Evolutionary conservation across 2,329 filamentous ascomycete genomes (phyloP).

Genomic region (Pseudocercospora musae): DNA sequence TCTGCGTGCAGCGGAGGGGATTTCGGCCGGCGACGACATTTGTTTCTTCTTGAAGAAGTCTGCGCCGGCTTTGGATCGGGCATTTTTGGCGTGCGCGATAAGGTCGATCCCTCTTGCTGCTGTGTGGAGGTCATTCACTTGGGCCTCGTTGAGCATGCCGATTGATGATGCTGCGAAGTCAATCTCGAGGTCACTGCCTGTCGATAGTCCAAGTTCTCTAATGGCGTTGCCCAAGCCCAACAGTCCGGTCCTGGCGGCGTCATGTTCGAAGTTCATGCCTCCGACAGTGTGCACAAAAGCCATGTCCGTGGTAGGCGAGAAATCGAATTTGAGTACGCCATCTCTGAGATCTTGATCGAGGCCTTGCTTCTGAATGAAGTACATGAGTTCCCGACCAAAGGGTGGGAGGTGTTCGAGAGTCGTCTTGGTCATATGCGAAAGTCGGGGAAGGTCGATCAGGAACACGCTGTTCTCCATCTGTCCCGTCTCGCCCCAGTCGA

Average conservation of each 20-base stretch:
- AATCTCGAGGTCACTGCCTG: slow-evolving; percentile 25
- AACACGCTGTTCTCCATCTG: slow-evolving; percentile 88
- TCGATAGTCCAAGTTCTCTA: slow-evolving; percentile 56
- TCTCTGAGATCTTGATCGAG: slow-evolving; percentile 62
- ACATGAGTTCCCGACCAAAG: slow-evolving; percentile 68
- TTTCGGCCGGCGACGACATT: slow-evolving; percentile 2
- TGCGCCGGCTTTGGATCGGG: slow-evolving; percentile 21
- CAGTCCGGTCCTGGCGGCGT: slow-evolving; percentile 61
- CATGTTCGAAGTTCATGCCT: slow-evolving; percentile 35
- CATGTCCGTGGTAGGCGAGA: slow-evolving; percentile 65
- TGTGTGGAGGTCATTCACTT: slow-evolving; percentile 60
- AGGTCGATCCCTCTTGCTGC: slow-evolving; percentile 52
- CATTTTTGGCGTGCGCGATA: slow-evolving; percentile 20
- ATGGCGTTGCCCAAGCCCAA: slow-evolving; percentile 70
- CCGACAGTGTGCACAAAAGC: slow-evolving; percentile 79
- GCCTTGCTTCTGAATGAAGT: slow-evolving; percentile 66
- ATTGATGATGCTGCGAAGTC: slow-evolving; percentile 81
- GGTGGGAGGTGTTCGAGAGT: slow-evolving; percentile 40
- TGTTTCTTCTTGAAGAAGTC: slow-evolving; percentile 26
- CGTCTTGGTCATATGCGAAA: slow-evolving; percentile 33
- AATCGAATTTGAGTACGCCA: slow-evolving; percentile 78
- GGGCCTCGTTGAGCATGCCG: slow-evolving; percentile 67
- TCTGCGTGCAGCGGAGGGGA: slow-evolving; percentile 39
- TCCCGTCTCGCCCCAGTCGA: slow-evolving; percentile 86
- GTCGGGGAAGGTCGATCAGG: slow-evolving; percentile 80